These are phyloP conservation scores for Backusella macrospora DNA, from an alignment of 192 early-diverging fungal genomes.

Conservation along the genomic window DNA sequence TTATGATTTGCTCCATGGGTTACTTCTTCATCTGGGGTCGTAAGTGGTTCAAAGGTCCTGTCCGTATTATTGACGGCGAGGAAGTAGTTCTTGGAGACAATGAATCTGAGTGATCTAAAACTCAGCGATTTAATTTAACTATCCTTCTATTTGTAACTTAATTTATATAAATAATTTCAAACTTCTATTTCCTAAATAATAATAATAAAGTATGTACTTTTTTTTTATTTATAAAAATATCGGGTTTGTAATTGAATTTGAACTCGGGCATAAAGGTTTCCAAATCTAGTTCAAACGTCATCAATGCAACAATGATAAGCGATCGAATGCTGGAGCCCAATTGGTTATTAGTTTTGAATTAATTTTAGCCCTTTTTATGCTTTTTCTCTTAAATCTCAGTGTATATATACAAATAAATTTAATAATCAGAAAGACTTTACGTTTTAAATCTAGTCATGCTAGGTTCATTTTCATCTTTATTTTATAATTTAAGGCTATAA, in stretches of 20 bases:
- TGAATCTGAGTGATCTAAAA: conserved; percentile 14
- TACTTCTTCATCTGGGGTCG: conserved; percentile 57
- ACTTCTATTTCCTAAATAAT: background rate
- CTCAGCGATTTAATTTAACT: background rate
- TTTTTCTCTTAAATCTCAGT: no score
- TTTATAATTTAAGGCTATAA: no score
- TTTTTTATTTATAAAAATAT: background rate
- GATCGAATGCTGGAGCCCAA: no score
- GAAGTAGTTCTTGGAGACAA: conserved; percentile 36
- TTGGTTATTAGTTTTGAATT: no score
- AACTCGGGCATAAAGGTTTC: no score
- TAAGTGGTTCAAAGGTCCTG: conserved; percentile 54
- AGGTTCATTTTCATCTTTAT: no score
- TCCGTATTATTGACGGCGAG: conserved; percentile 33
- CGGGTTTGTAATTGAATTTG: background rate
- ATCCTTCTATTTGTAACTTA: background rate
- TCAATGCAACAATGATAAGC: no score
- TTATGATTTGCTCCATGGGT: conserved; percentile 46
- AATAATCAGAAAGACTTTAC: no score
- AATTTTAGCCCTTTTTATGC: no score
- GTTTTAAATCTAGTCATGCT: no score
- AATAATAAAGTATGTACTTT: background rate
- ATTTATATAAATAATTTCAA: conserved; percentile 1
- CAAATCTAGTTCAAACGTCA: no score
- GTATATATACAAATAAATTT: no score